Evolutionary conservation across 1,284 basidiomycete genomes (phyloP).

Genomic region (Trametes pubescens): DNA sequence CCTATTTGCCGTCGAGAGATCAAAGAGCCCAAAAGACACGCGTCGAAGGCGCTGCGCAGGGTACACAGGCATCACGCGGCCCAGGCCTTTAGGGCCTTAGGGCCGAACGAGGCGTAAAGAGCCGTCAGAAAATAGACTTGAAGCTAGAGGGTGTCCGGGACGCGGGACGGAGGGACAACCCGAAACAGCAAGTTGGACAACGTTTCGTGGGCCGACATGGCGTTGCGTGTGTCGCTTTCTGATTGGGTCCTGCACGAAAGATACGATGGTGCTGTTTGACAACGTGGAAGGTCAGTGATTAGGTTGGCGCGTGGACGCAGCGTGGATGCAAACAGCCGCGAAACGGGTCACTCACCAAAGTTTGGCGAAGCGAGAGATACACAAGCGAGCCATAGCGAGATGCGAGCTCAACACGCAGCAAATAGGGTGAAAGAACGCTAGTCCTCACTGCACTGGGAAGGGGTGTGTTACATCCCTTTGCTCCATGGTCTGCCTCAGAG

Average conservation of each 20-base stretch:
- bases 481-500: too few relatives aligned
- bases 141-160: neutral
- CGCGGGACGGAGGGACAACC: neutral
- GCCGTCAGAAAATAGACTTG: neutral
- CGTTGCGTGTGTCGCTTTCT: neutral
- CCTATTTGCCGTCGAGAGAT: slow-evolving; percentile 8
- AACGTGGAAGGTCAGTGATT: neutral
- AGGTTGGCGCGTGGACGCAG: neutral
- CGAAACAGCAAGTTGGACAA: neutral
- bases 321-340: neutral
- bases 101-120: neutral
- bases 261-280: neutral
- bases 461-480: too few relatives aligned
- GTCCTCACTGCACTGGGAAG: too few relatives aligned
- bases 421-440: too few relatives aligned
- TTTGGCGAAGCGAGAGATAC: too few relatives aligned
- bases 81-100: slow-evolving; percentile 1
- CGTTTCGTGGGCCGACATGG: neutral
- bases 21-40: slow-evolving; percentile 7
- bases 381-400: too few relatives aligned
- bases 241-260: neutral
- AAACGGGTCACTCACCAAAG: too few relatives aligned
- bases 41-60: slow-evolving; percentile 8
- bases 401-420: too few relatives aligned
- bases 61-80: neutral